These are phyloP conservation scores for Paraglomus brasilianum DNA, from an alignment of 192 early-diverging fungal genomes.

Conservation along the genomic window DNA sequence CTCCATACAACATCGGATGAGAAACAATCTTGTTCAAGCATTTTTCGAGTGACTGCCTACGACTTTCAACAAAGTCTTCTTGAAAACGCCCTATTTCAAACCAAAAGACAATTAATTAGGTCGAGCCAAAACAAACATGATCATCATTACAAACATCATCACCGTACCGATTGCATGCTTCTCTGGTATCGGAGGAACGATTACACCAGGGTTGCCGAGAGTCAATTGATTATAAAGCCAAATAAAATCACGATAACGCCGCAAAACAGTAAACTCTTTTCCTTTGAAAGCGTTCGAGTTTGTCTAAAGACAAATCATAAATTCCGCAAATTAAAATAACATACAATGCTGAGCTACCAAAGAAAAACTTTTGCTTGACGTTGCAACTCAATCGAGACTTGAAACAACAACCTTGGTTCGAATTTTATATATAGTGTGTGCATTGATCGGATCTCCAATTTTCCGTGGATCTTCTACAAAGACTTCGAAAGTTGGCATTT, in stretches of 20 bases:
- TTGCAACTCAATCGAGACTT: no score
- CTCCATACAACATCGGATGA: slow-evolving; percentile 80
- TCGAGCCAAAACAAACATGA: not conserved
- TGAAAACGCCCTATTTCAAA: slow-evolving; percentile 73
- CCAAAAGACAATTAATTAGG: not conserved
- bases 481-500: slow-evolving; percentile 59
- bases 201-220: slow-evolving; percentile 76
- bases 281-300: slow-evolving; percentile 74
- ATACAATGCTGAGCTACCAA: not conserved
- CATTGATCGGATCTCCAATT: slow-evolving; percentile 82
- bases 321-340: not conserved
- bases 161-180: slow-evolving; percentile 81
- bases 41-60: slow-evolving; percentile 79
- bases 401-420: slow-evolving; percentile 57
- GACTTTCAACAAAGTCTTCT: slow-evolving; percentile 92
- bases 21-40: slow-evolving; percentile 76
- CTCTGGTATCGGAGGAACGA: slow-evolving; percentile 91
- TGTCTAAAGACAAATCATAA: slow-evolving; percentile 49
- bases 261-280: slow-evolving; percentile 75
- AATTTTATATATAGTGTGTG: slow-evolving; percentile 87
- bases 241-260: slow-evolving; percentile 90
- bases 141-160: not conserved
- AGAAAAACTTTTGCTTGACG: not conserved
- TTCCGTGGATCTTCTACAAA: slow-evolving; percentile 86
- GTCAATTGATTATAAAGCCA: slow-evolving; percentile 89